Percentiles rank a stretch among this genome's conserved stretches.
Conservation (phyloP, 2,329 filamentous ascomycete genomes). For the Scytalidium lignicola region DNA sequence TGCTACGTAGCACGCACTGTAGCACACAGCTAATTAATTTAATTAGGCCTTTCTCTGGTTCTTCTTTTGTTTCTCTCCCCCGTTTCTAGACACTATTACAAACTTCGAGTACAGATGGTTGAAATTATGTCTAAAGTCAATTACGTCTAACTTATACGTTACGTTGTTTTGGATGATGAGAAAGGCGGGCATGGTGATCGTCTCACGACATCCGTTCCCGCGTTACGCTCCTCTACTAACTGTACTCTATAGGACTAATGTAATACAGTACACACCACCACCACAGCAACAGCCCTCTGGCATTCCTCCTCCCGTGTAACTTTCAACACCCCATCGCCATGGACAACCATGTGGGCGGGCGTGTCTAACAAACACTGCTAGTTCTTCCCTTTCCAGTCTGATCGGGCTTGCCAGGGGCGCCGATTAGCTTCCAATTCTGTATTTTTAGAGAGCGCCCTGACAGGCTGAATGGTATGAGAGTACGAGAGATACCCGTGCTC, state of each 20-base stretch:
- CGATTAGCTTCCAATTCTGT: not conserved
- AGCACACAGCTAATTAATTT: too few species aligned
- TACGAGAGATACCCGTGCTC: too few species aligned
- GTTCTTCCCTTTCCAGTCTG: not conserved
- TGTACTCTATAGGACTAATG: too few species aligned
- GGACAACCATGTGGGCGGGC: not conserved
- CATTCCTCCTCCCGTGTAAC: too few species aligned
- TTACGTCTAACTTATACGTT: not conserved
- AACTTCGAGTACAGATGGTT: too few species aligned
- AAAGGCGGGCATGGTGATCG: not conserved
- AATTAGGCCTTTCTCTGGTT: too few species aligned
- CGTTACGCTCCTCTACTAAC: too few species aligned
- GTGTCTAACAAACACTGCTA: not conserved
- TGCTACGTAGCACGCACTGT: not conserved
- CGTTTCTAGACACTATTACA: not conserved
- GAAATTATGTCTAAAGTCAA: too few species aligned
- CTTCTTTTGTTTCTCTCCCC: not conserved
- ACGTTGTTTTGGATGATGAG: not conserved
- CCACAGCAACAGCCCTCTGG: too few species aligned
- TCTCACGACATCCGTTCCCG: not conserved
- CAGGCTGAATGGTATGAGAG: too few species aligned
- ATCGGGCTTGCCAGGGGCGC: not conserved
- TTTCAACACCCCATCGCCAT: not conserved
- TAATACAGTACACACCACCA: too few species aligned
- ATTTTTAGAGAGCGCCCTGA: too few species aligned